Base-by-base conservation (phyloP, 176 grass and related monocot genomes). In the Alloteropsis semialata region DNA sequence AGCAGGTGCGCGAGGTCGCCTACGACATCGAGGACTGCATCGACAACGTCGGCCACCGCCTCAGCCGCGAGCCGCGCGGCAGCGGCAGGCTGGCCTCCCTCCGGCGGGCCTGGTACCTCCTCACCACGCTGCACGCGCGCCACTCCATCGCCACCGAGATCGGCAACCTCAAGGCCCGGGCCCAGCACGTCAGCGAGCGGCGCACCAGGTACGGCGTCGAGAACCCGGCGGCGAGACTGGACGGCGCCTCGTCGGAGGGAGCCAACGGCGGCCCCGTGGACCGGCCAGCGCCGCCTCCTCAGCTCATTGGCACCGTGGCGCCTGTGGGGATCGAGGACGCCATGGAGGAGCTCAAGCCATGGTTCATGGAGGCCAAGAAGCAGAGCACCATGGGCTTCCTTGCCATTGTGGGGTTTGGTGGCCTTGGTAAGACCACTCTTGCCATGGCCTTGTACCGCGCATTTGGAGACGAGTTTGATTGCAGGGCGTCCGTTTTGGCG, bases 341-440 rank as follows among this genome's bases (percentile, higher is more conserved):
- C 73, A 50, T 38, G 0, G 0, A 2, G 0, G 55, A 74, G 28
- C 38, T 73, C 2, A 0, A 14, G 13, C 1, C 1, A 0, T 73
- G 27, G 56, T 45, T 45, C 3, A 45, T 3, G 43, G 43, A 2
- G 43, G 34, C 3, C 34, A 1, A 45, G 43, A 1, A 45, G 43
- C 41, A 43, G 41, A 43, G 41, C 6, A 8, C 7, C 8, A 5
- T 9, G 30, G 62, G 29, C 15, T 60, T 51, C 28, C 43, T 64
- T 3, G 68, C 69, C 41, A 82, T 82, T 38, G 29, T 38, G 2
- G 81, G 81, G 1, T 74, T 50, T 2, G 81, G 81, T 44, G 81
- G 81, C 56, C 69, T 83, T 14, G 81, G 81, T 22, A 83, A 83
- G 43, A 83, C 81, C 21, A 83, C 81, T 0, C 43, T 45, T 8